phyloP scores from a whole-genome alignment of 2,329 filamentous ascomycete genomes.

The Didymella exigua region DNA sequence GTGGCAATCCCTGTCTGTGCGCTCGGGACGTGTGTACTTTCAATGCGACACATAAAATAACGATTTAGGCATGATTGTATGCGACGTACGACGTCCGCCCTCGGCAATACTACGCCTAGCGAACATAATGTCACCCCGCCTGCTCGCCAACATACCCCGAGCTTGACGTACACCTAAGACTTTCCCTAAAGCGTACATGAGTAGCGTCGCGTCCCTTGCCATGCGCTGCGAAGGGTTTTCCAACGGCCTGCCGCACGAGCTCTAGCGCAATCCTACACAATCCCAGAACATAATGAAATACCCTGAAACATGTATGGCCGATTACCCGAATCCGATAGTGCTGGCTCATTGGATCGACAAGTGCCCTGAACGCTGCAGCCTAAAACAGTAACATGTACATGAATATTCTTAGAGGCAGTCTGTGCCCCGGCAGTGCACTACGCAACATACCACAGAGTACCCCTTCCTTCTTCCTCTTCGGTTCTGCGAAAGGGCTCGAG shows the following conservation, averaged over 20 bases:
- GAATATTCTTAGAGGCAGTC: constrained; percentile 10
- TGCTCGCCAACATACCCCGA: neutral
- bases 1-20: constrained; percentile 14
- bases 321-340: constrained; percentile 16
- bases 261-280: constrained; percentile 20
- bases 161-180: constrained; percentile 3
- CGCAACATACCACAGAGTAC: constrained; percentile 35
- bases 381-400: constrained; percentile 16
- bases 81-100: constrained; percentile 12
- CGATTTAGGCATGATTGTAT: constrained; percentile 12
- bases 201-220: constrained; percentile 10
- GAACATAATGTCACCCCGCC: constrained; percentile 3
- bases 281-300: constrained; percentile 13
- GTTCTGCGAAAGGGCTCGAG: constrained; percentile 35
- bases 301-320: constrained; percentile 20
- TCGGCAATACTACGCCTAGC: constrained; percentile 17
- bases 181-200: constrained; percentile 1
- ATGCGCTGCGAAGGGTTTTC: constrained; percentile 8
- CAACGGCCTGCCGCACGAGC: neutral
- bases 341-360: constrained; percentile 16
- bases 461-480: constrained; percentile 37
- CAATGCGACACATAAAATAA: constrained; percentile 17
- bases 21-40: constrained; percentile 6
- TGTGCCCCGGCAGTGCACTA: constrained; percentile 20
- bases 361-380: constrained; percentile 11